phyloP scores from a whole-genome alignment of 2,329 filamentous ascomycete genomes.

The Cercospora zeae-maydis region DNA sequence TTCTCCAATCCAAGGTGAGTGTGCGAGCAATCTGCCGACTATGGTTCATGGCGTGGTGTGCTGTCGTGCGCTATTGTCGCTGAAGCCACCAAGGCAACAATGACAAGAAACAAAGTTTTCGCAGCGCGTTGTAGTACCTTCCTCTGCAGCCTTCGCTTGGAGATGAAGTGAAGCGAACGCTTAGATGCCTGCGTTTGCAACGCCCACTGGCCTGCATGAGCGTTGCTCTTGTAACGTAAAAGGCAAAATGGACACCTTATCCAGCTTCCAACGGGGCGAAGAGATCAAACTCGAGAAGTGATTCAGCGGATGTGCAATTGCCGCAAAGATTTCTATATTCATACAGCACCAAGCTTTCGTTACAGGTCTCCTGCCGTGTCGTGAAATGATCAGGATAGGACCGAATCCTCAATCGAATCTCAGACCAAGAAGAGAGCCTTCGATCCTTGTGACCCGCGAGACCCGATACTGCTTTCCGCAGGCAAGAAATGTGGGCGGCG shows the following conservation, averaged over 20 bases:
- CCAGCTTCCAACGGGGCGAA: neutral
- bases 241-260: neutral
- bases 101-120: neutral
- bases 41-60: neutral
- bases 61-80: neutral
- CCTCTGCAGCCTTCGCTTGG: neutral
- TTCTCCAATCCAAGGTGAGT: neutral
- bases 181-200: neutral
- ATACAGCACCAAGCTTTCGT: neutral
- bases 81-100: neutral
- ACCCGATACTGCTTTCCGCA: neutral
- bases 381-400: neutral
- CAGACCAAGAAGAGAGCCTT: neutral
- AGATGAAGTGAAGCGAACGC: neutral
- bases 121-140: neutral
- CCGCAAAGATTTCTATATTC: constrained; percentile 1
- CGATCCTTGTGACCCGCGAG: neutral
- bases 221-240: neutral
- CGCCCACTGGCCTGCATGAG: neutral
- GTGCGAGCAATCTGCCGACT: neutral
- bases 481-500: neutral
- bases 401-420: neutral
- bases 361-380: neutral
- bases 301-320: neutral
- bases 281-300: neutral